Conservation (phyloP, 2,329 filamentous ascomycete species). For the Hypomyces rosellus region DNA sequence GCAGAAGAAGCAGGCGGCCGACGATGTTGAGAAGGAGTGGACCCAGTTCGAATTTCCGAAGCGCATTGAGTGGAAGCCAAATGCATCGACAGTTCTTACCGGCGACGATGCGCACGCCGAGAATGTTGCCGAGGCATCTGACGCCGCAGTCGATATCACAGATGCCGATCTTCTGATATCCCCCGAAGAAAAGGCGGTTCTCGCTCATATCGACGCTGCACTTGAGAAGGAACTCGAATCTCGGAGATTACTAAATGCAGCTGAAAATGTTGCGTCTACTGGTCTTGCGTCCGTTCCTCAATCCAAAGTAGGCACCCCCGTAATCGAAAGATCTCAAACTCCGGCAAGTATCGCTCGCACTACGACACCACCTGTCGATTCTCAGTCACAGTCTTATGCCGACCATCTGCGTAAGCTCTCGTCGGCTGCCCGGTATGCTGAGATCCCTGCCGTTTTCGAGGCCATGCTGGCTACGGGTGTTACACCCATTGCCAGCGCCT, state of each 20-base stretch:
- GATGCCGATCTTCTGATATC: constrained; percentile 34
- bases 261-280: constrained; percentile 33
- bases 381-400: constrained; percentile 65
- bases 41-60: constrained; percentile 85
- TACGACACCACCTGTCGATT: constrained; percentile 55
- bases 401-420: constrained; percentile 72
- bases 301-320: constrained; percentile 36
- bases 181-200: constrained; percentile 48
- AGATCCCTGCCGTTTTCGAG: constrained; percentile 89
- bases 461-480: constrained; percentile 78
- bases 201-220: constrained; percentile 80
- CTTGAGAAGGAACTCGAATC: constrained; percentile 71
- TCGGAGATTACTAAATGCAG: constrained; percentile 39
- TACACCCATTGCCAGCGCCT: constrained; percentile 75
- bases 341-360: constrained; percentile 45
- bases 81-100: constrained; percentile 48
- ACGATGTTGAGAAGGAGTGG: constrained; percentile 72
- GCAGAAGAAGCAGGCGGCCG: constrained; percentile 65
- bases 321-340: constrained; percentile 33
- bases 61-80: constrained; percentile 80
- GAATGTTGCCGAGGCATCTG: constrained; percentile 1
- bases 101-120: constrained; percentile 47
- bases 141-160: constrained; percentile 24
- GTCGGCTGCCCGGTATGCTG: constrained; percentile 65
- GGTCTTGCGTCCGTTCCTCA: constrained; percentile 34